phyloP scores from a whole-genome alignment of 306 rosid genomes.

The Elaeagnus macrophylla region DNA sequence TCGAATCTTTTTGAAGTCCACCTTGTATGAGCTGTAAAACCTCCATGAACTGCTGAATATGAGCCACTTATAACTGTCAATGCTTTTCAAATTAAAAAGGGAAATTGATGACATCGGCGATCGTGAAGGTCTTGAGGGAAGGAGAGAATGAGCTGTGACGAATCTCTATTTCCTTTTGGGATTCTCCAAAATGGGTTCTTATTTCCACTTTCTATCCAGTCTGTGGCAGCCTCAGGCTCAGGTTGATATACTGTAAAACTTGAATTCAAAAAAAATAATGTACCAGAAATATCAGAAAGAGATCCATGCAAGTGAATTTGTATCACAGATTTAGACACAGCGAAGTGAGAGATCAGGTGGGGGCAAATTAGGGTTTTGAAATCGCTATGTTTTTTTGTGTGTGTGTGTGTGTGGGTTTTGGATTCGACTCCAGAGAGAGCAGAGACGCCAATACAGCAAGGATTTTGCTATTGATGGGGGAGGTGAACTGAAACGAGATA shows the following conservation, averaged over 20 bases:
- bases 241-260: not conserved
- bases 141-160: too few species aligned
- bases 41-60: not conserved
- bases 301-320: constrained; percentile 16
- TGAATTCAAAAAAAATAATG: not conserved
- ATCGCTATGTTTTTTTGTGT: too few species aligned
- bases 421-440: constrained; percentile 12
- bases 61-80: not conserved
- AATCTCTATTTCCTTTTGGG: too few species aligned
- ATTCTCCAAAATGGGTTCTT: too few species aligned
- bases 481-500: constrained; percentile 24
- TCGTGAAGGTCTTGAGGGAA: too few species aligned
- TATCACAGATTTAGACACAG: not conserved
- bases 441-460: constrained; percentile 27
- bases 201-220: too few species aligned
- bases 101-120: too few species aligned
- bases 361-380: constrained; percentile 35
- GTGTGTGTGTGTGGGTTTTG: too few species aligned
- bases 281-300: constrained; percentile 31
- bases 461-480: constrained; percentile 25
- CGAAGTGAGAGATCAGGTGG: constrained; percentile 1
- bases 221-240: too few species aligned
- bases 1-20: constrained; percentile 33
- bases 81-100: not conserved
- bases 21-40: constrained; percentile 2